Evolutionary conservation across 192 early-diverging fungal genomes (phyloP), one percentile per base, ranked within the genome.

Genomic region (Rhizophagus clarus): DNA sequence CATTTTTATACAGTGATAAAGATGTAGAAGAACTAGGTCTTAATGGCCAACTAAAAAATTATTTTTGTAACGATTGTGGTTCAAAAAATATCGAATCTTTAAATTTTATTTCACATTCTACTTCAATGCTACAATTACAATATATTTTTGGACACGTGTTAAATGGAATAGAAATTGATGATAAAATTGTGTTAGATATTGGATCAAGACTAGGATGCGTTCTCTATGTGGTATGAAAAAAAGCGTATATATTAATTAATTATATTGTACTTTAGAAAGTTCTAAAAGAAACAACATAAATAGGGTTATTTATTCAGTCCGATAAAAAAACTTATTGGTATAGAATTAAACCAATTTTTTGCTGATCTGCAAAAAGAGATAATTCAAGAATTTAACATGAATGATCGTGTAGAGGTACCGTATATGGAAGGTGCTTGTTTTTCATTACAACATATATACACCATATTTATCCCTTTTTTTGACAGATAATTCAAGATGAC

Each of bases 101-200:
- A 83, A 87, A 91, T 40, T 91, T 91, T 60, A 90, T 91, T 24
- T 89, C 89, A 0, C 90, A 91, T 74, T 91, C 90, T 42, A 88
- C 90, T 2, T 85, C 88, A 0, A 86, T 87, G 0, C 80, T 88
- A 12, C 89, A 88, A 77, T 76, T 91, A n/a, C 88, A 86, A 56
- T 91, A 85, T 76, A 51, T 91, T 24, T 91, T 86, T 80, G 85
- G 87, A 34, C 83, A 86, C 9, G 11, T 14, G 12, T 11, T 45
- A 45, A 45, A 45, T 45, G 42, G 42, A 45, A 45, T 45, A 12
- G 11, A 83, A 63, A 72, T 64, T 12, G 83, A 85, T 63, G 83
- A 80, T 51, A 90, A 88, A 72, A 81, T 84, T 22, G 81, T 91
- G 42, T 76, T 91, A 20, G 90, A 91, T 81, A 86, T 91, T 70